Percentiles rank a stretch among this genome's conserved stretches.
These are phyloP conservation scores for Fusarium devonianum DNA, from an alignment of 2,329 filamentous ascomycete species.

Conservation along the genomic window DNA sequence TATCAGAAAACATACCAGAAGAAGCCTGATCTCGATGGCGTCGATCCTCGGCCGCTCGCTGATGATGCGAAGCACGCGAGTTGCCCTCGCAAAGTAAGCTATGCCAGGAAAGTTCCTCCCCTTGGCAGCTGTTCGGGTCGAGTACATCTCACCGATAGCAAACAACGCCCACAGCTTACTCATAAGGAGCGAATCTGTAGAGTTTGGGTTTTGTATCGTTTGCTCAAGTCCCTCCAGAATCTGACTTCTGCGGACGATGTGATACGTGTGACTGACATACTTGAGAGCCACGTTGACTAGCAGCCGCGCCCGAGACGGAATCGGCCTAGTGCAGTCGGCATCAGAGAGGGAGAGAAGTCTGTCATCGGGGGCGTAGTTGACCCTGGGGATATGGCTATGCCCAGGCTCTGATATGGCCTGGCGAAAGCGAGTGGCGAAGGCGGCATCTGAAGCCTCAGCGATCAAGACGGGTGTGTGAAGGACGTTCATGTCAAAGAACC, in stretches of 20 bases:
- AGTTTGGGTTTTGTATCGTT: conserved; percentile 46
- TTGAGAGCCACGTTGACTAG: conserved; percentile 50
- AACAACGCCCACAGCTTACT: conserved; percentile 55
- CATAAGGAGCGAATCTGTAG: conserved; percentile 44
- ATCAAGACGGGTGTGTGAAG: conserved; percentile 47
- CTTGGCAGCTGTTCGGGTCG: conserved; percentile 47
- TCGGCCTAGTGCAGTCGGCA: conserved; percentile 49
- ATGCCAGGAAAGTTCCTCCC: conserved; percentile 52
- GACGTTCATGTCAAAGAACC: conserved; percentile 47
- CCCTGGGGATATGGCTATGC: conserved; percentile 45
- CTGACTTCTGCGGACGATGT: conserved; percentile 50
- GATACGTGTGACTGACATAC: conserved; percentile 51
- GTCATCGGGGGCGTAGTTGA: conserved; percentile 46
- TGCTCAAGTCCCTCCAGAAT: conserved; percentile 49
- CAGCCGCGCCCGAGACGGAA: conserved; percentile 42
- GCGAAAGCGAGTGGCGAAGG: conserved; percentile 48
- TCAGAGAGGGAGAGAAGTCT: conserved; percentile 40
- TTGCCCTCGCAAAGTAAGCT: conserved; percentile 52
- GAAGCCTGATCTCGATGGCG: conserved; percentile 52
- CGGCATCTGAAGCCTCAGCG: conserved; percentile 48
- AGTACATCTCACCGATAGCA: conserved; percentile 56
- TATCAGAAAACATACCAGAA: conserved; percentile 48
- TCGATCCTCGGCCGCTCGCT: conserved; percentile 54
- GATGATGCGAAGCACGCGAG: conserved; percentile 48
- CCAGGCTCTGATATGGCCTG: conserved; percentile 45